Evolutionary conservation across 2,329 filamentous ascomycete genomes (phyloP).

Genomic region (Ophiostoma sp.): DNA sequence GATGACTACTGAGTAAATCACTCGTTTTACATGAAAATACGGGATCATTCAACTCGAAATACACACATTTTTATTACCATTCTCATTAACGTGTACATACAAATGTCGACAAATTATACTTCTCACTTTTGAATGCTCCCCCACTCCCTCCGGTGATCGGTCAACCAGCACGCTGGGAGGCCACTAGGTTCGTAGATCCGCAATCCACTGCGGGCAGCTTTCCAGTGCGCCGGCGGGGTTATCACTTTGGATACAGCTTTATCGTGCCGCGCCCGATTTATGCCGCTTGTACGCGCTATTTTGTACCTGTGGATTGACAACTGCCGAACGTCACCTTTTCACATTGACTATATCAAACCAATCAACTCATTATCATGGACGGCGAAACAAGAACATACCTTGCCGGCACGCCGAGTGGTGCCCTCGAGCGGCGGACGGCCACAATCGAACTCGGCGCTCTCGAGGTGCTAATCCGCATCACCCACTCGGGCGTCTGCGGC

Average conservation of each 20-base stretch:
- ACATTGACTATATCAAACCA: background rate
- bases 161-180: background rate
- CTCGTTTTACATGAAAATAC: too few species aligned
- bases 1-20: background rate
- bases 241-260: background rate
- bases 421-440: conserved; percentile 1
- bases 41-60: too few species aligned
- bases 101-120: background rate
- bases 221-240: background rate
- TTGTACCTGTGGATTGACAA: background rate
- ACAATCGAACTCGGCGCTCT: conserved; percentile 19
- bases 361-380: background rate
- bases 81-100: background rate
- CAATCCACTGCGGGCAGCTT: background rate
- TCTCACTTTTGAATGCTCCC: background rate
- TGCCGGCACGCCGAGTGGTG: background rate
- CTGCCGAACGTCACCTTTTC: too few species aligned
- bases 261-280: background rate
- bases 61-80: too few species aligned
- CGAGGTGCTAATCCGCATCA: conserved; percentile 35
- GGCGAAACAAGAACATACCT: conserved; percentile 5
- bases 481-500: conserved; percentile 70
- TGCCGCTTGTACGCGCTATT: conserved; percentile 4
- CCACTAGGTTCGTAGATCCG: background rate
- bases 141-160: background rate